These are phyloP conservation scores for Bruguiera parviflora DNA, from an alignment of 345 rosid genomes.

Conservation along the genomic window DNA sequence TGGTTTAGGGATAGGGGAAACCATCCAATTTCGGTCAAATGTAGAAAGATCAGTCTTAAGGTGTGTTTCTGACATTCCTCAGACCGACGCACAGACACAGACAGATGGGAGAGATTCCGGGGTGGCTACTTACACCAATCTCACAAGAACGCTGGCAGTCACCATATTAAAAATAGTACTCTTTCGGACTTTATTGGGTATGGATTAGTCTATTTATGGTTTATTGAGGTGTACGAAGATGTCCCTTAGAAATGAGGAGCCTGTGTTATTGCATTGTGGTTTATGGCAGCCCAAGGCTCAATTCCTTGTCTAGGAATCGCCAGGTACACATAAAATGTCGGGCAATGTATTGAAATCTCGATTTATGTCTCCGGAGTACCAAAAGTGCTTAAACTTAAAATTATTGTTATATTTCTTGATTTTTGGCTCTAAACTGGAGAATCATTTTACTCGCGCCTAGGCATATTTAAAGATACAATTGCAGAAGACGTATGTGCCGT, in stretches of 20 bases:
- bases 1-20: not conserved
- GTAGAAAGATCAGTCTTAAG: not conserved
- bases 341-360: not conserved
- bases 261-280: not conserved
- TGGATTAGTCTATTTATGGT: too few species aligned
- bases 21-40: not conserved
- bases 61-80: too few species aligned
- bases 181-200: too few species aligned
- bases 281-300: not conserved
- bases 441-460: slow-evolving; percentile 14
- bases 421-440: not conserved
- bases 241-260: too few species aligned
- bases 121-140: not conserved
- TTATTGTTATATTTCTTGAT: not conserved
- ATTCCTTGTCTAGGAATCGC: not conserved
- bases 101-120: too few species aligned
- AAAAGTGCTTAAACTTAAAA: not conserved
- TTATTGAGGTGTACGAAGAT: too few species aligned
- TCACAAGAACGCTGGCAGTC: too few species aligned
- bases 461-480: slow-evolving; percentile 10
- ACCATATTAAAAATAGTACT: too few species aligned
- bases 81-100: not conserved
- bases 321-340: not conserved
- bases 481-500: slow-evolving; percentile 17
- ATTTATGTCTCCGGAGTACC: not conserved